Percentiles rank a stretch among this genome's conserved stretches.
These are phyloP conservation scores for Seiridium unicorne DNA, from an alignment of 2,329 filamentous ascomycete genomes.

Conservation along the genomic window DNA sequence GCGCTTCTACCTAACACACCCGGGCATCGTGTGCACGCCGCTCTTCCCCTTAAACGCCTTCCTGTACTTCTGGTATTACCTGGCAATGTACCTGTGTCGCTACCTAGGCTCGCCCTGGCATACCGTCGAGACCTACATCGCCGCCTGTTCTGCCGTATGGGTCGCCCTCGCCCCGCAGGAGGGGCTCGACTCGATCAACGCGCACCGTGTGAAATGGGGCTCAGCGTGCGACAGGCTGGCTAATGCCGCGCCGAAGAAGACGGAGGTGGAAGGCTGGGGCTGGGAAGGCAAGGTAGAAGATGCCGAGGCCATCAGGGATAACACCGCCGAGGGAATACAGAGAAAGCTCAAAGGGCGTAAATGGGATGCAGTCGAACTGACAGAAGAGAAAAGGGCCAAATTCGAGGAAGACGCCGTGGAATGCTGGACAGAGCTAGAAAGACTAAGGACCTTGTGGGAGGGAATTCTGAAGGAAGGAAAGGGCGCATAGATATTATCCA, in stretches of 20 bases:
- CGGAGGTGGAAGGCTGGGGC: slow-evolving; percentile 87
- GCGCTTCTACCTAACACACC: slow-evolving; percentile 76
- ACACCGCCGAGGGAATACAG: slow-evolving; percentile 48
- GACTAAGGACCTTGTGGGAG: slow-evolving; percentile 66
- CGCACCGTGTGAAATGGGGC: slow-evolving; percentile 76
- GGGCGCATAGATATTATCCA: too few species aligned
- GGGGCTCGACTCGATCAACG: slow-evolving; percentile 54
- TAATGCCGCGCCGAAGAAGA: slow-evolving; percentile 64
- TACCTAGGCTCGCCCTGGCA: slow-evolving; percentile 89
- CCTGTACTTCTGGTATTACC: slow-evolving; percentile 67
- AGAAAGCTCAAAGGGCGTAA: slow-evolving; percentile 57
- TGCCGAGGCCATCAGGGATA: slow-evolving; percentile 39
- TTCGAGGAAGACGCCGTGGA: slow-evolving; percentile 62
- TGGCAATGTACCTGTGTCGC: slow-evolving; percentile 69
- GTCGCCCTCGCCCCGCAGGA: slow-evolving; percentile 67
- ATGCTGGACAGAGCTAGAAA: slow-evolving; percentile 72
- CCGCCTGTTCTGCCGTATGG: slow-evolving; percentile 76
- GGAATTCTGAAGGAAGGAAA: slow-evolving; percentile 28
- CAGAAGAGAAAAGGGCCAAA: slow-evolving; percentile 54
- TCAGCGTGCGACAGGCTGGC: slow-evolving; percentile 63
- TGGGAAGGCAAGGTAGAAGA: slow-evolving; percentile 58
- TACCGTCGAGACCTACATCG: slow-evolving; percentile 70
- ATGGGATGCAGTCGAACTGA: slow-evolving; percentile 56
- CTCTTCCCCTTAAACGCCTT: slow-evolving; percentile 74
- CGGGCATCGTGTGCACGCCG: slow-evolving; percentile 79